Conservation (phyloP, 2,329 filamentous ascomycete species). For the Nemania bipapillata region DNA sequence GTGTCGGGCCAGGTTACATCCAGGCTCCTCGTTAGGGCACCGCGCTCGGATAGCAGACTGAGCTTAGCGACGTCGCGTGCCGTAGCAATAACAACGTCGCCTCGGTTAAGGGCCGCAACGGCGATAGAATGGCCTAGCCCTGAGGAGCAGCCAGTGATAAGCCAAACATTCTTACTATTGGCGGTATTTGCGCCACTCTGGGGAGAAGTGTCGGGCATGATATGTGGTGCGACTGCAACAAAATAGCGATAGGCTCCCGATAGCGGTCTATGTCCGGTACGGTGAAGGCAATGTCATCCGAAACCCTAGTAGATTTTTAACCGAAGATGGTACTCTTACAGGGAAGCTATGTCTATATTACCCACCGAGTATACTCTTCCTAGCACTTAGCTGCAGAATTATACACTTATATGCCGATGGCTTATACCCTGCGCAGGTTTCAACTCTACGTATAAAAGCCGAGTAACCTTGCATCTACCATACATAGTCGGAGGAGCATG, state of each 20-base stretch:
- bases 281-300: neutral
- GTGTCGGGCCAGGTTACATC: constrained; percentile 26
- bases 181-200: neutral
- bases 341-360: neutral
- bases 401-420: neutral
- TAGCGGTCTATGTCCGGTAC: neutral
- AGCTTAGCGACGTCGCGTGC: constrained; percentile 26
- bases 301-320: neutral
- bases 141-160: constrained; percentile 31
- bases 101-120: constrained; percentile 16
- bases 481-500: neutral
- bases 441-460: neutral
- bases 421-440: neutral
- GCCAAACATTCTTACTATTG: constrained; percentile 23
- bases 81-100: constrained; percentile 32
- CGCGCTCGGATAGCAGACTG: constrained; percentile 9
- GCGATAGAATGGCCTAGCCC: constrained; percentile 31
- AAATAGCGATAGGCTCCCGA: neutral
- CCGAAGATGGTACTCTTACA: neutral
- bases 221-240: neutral
- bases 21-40: constrained; percentile 20
- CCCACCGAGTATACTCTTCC: neutral
- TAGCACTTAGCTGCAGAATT: no score
- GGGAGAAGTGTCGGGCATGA: neutral
- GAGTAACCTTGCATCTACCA: neutral